Conservation (phyloP, 768 basidiomycete species). For the Mycena sanguinolenta region DNA sequence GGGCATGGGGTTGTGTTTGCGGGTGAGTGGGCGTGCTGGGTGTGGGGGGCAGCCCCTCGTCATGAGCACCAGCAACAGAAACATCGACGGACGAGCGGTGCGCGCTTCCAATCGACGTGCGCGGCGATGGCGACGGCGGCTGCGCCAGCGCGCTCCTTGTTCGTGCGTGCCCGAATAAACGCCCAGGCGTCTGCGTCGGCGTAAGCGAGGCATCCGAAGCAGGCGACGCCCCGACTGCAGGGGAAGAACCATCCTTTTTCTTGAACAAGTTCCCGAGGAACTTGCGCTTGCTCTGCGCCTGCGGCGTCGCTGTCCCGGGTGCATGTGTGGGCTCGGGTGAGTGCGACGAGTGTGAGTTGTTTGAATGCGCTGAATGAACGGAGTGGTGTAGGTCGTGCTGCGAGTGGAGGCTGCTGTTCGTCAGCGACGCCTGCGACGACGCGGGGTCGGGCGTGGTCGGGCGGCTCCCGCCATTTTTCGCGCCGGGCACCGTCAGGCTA, state of each 20-base stretch:
- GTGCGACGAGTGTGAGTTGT: too few species aligned
- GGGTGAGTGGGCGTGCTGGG: too few species aligned
- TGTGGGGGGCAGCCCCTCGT: too few species aligned
- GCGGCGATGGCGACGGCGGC: constrained; percentile 22
- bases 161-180: constrained; percentile 32
- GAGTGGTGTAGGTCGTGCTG: too few species aligned
- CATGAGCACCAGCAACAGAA: too few species aligned
- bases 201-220: constrained; percentile 29
- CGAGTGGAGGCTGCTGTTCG: constrained; percentile 35
- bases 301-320: too few species aligned
- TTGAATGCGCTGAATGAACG: too few species aligned
- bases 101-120: constrained; percentile 32
- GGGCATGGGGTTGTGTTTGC: too few species aligned
- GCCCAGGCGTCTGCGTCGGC: constrained; percentile 45
- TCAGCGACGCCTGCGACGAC: constrained; percentile 45
- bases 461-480: constrained; percentile 22
- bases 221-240: constrained; percentile 8
- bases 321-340: constrained; percentile 40
- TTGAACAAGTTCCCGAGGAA: constrained; percentile 84
- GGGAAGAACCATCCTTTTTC: too few species aligned
- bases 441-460: constrained; percentile 42
- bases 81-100: constrained; percentile 35
- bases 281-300: constrained; percentile 62
- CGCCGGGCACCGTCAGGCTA: constrained; percentile 19
- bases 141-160: constrained; percentile 9